These are phyloP conservation scores for Chrysoporthe deuterocubensis DNA, from an alignment of 2,329 filamentous ascomycete species.

Conservation along the genomic window DNA sequence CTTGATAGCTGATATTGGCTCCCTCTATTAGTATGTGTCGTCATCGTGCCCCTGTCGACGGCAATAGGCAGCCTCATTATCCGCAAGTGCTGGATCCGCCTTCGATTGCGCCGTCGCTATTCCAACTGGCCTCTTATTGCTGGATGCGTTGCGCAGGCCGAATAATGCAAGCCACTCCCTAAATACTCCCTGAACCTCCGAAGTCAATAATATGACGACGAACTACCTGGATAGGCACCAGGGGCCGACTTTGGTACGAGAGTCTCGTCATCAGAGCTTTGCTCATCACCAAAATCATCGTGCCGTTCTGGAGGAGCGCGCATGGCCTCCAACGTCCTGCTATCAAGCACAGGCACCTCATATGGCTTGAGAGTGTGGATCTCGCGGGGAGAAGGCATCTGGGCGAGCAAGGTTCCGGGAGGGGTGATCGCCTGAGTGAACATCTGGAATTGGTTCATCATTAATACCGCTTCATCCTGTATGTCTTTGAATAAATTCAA, in stretches of 20 bases:
- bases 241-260: slow-evolving; percentile 28
- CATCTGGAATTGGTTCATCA: slow-evolving; percentile 56
- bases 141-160: background rate
- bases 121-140: background rate
- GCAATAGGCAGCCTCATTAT: background rate
- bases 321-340: slow-evolving; percentile 66
- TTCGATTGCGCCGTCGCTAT: background rate
- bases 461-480: slow-evolving; percentile 7
- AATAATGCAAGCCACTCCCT: background rate
- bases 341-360: slow-evolving; percentile 66
- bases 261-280: slow-evolving; percentile 49
- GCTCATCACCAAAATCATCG: slow-evolving; percentile 46
- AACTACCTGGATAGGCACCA: slow-evolving; percentile 24
- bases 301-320: slow-evolving; percentile 53
- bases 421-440: slow-evolving; percentile 79
- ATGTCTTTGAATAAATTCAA: background rate
- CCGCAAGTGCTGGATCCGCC: background rate
- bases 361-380: slow-evolving; percentile 76
- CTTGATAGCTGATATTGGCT: background rate
- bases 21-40: background rate
- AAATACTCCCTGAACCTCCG: background rate
- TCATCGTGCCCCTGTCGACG: background rate
- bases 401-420: slow-evolving; percentile 70
- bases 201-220: slow-evolving; percentile 29
- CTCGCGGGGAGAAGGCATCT: slow-evolving; percentile 86